Conservation (phyloP, 805 yeast genomes). For the Osmozyma mogii region DNA sequence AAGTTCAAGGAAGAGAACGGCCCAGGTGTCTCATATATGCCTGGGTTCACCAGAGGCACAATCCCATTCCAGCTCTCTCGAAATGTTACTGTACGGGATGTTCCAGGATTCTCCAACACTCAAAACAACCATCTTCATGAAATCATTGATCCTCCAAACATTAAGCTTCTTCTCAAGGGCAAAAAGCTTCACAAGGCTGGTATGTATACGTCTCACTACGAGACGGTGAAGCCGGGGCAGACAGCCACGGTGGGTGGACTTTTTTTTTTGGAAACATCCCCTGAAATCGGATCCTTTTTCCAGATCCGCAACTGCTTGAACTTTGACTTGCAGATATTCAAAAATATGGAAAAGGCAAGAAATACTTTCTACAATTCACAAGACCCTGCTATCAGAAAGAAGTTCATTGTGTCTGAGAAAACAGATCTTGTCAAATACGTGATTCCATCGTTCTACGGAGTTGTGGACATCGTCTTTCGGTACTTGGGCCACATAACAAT, state of each 20-base stretch:
- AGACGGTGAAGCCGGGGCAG: conserved; percentile 36
- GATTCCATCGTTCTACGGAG: conserved; percentile 66
- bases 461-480: conserved; percentile 56
- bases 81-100: conserved; percentile 32
- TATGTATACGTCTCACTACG: conserved; percentile 21
- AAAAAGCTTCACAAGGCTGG: conserved; percentile 22
- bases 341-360: conserved; percentile 23
- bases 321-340: conserved; percentile 29
- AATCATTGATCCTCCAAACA: conserved; percentile 14
- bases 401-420: conserved; percentile 8
- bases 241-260: conserved; percentile 54
- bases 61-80: conserved; percentile 23
- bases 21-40: conserved; percentile 46
- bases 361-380: conserved; percentile 14
- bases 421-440: conserved; percentile 24
- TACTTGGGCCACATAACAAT: conserved; percentile 58
- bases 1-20: conserved; percentile 25
- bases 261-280: conserved; percentile 50
- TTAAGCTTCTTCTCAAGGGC: conserved; percentile 25
- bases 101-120: conserved; percentile 36
- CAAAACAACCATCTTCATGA: conserved; percentile 19
- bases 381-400: conserved; percentile 15
- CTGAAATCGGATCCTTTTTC: conserved; percentile 35
- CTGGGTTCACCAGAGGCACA: conserved; percentile 62
- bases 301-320: conserved; percentile 41